These are phyloP conservation scores for Melastoma candidum DNA, from an alignment of 441 rosid species.

Conservation along the genomic window DNA sequence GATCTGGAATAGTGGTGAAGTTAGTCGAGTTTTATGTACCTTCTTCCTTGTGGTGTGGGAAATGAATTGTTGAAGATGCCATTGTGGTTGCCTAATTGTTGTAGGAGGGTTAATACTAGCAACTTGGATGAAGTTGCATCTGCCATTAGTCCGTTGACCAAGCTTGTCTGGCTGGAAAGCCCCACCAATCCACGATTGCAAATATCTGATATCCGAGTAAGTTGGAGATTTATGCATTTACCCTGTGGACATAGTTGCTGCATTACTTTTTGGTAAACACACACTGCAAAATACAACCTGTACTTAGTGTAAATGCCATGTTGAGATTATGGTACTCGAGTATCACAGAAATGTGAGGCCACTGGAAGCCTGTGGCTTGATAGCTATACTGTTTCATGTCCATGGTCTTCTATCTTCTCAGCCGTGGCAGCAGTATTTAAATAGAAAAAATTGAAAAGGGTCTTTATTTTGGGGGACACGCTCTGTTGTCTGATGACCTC, in stretches of 20 bases:
- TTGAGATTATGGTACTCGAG: too few relatives aligned
- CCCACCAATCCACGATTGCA: constrained; percentile 91
- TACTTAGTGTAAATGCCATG: too few relatives aligned
- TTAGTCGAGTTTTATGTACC: constrained; percentile 25
- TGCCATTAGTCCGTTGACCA: constrained; percentile 67
- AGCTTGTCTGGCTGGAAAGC: constrained; percentile 94
- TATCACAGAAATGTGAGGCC: too few relatives aligned
- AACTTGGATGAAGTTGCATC: constrained; percentile 65
- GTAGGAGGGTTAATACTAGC: constrained; percentile 72
- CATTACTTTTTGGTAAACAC: too few relatives aligned
- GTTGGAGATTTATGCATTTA: neutral
- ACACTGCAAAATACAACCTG: too few relatives aligned
- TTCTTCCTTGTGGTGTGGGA: constrained; percentile 1
- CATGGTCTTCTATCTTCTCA: too few relatives aligned
- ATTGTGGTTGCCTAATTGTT: constrained; percentile 6
- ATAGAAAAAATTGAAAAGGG: too few relatives aligned
- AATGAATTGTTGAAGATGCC: neutral
- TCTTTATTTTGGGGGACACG: too few relatives aligned
- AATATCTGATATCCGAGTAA: constrained; percentile 80
- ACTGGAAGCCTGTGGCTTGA: too few relatives aligned
- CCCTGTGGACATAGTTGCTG: neutral
- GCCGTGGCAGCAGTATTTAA: too few relatives aligned
- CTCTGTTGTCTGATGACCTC: too few relatives aligned
- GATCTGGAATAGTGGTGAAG: constrained; percentile 68
- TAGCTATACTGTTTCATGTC: too few relatives aligned